Percentiles rank a stretch among this genome's conserved stretches.
Conservation (phyloP, 2,329 filamentous ascomycete species). For the Aspergillus sp. region DNA sequence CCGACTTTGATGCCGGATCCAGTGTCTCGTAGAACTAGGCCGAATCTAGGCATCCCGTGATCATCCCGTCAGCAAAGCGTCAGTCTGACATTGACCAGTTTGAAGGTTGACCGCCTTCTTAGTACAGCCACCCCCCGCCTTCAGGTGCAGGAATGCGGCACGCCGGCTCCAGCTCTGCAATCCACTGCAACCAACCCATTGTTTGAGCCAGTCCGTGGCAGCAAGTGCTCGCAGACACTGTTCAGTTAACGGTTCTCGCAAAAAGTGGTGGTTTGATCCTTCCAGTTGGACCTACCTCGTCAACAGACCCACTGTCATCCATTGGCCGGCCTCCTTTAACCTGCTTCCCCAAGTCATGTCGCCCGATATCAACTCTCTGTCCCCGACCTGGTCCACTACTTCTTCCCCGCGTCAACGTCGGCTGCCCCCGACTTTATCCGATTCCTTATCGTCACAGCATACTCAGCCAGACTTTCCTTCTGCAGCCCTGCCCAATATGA, state of each 20-base stretch:
- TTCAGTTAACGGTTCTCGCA: too few relatives aligned
- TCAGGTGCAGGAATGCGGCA: not conserved
- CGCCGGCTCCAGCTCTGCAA: not conserved
- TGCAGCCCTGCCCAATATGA: slow-evolving; percentile 15
- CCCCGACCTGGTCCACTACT: slow-evolving; percentile 54
- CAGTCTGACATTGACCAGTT: not conserved
- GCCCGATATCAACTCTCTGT: slow-evolving; percentile 73
- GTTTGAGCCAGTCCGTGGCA: not conserved
- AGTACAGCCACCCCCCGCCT: not conserved
- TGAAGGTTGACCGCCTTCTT: slow-evolving; percentile 5
- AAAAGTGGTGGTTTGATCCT: not conserved
- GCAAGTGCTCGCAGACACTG: not conserved
- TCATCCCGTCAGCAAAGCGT: not conserved
- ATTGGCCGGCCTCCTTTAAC: not conserved
- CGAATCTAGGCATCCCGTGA: not conserved
- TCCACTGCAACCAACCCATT: not conserved
- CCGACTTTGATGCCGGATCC: not conserved
- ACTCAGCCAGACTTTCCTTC: slow-evolving; percentile 11
- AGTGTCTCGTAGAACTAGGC: not conserved
- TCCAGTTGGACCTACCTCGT: not conserved
- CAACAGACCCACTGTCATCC: too few relatives aligned
- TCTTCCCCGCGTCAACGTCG: slow-evolving; percentile 40
- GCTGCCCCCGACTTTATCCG: slow-evolving; percentile 52
- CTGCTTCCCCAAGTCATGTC: slow-evolving; percentile 53
- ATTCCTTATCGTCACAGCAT: slow-evolving; percentile 57